Evolutionary conservation across 371 early-diverging fungal species (phyloP), one percentile per base, ranked within the genome.

Genomic region (Apophysomyces variabilis): DNA sequence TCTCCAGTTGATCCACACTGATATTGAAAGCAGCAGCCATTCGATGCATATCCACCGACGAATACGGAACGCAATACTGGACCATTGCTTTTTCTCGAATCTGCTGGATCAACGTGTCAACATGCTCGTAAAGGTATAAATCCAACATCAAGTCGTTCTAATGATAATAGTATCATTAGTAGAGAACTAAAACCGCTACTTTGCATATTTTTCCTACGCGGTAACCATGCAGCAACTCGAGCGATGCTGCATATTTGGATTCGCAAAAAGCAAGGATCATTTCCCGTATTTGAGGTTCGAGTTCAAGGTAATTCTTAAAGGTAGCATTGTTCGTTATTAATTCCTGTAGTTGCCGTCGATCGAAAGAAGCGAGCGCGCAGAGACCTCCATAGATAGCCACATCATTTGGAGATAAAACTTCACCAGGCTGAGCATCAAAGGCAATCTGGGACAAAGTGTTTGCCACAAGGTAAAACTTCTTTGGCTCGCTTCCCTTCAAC

Each of bases 31-130:
- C 86, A 35, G 58, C 61, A 0, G 93, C 93, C 95, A 96, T 95
- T 58, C 85, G 85, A 16, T 82, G 79, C 83, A 96, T 68, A 67
- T 95, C 91, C 4, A 96, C 90, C 0, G 90, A 82, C 38, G 85
- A 71, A 73, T 92, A 96, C 11, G 96, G 94, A 38, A 76, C 76
- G 46, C 93, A 91, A 71, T 94, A 96, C 70, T 94, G 95, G 0
- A 92, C 80, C 60, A 95, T 75, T 0, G 95, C 93, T 71, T 85
- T 89, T 64, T 88, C 88, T 36, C 92, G 89, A 58, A 95, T 93
- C 62, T 83, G 78, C 37, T 80, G 78, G 60, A 86, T 86, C 12
- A 96, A 58, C 1, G 66, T 71, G 43, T 91, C 88, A 16, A 93
- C 77, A 71, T 92, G 92, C 0, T 81, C 68, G 66, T 86, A 82